A percentile compares a stretch with the other conserved stretches of the same genome.
Conservation (phyloP, 345 rosid species). For the Geranium brycei region DNA sequence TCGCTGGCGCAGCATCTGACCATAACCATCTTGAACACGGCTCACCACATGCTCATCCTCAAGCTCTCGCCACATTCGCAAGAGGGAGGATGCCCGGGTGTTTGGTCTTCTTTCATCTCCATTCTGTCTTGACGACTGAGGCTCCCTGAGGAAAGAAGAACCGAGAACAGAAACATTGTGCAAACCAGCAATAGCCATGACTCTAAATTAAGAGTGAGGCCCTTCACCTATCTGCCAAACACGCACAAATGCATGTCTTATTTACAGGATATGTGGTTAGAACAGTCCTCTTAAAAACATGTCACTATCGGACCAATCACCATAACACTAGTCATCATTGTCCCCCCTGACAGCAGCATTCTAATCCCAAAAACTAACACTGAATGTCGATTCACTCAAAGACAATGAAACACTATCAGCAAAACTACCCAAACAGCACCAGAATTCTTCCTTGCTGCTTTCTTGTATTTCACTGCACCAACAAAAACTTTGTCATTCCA, state of each 20-base stretch:
- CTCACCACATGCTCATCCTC: constrained; percentile 79
- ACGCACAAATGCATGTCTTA: constrained; percentile 36
- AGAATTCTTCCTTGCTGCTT: background rate
- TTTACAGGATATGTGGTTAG: constrained; percentile 31
- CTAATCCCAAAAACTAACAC: background rate
- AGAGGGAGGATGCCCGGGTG: constrained; percentile 61
- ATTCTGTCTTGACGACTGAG: constrained; percentile 37
- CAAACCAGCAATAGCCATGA: constrained; percentile 76
- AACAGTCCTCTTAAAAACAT: constrained; percentile 37
- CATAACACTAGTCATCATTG: background rate
- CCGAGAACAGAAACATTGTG: constrained; percentile 67
- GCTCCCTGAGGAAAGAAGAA: constrained; percentile 57
- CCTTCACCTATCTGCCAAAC: constrained; percentile 32
- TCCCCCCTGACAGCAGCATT: background rate
- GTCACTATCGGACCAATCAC: background rate
- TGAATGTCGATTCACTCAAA: background rate
- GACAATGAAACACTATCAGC: background rate
- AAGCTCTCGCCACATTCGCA: constrained; percentile 81
- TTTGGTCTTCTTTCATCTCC: constrained; percentile 46
- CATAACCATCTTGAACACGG: constrained; percentile 39
- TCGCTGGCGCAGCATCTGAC: constrained; percentile 33
- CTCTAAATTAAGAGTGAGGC: constrained; percentile 10
- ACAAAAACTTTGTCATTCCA: constrained; percentile 7
- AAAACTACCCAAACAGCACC: constrained; percentile 12
- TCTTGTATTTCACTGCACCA: constrained; percentile 17